Conservation (phyloP, 2,329 filamentous ascomycete species). For the Penicillium sp. region DNA sequence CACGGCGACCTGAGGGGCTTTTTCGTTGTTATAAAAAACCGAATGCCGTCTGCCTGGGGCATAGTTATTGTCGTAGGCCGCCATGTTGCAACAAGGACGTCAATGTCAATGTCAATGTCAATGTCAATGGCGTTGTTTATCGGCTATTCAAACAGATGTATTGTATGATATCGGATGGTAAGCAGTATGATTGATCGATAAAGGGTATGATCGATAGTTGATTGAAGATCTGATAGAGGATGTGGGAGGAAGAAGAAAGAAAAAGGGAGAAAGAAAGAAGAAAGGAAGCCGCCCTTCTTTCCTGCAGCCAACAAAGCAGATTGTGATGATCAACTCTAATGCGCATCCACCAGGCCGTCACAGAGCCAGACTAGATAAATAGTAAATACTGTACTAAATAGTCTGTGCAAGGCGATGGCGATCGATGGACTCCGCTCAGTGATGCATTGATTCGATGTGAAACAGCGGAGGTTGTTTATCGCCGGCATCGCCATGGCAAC, state of each 20-base stretch:
- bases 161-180: neutral
- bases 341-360: neutral
- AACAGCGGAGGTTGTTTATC: constrained; percentile 12
- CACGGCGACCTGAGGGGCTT: constrained; percentile 36
- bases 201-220: neutral
- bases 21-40: constrained; percentile 26
- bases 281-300: constrained; percentile 12
- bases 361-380: too few species aligned
- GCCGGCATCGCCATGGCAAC: constrained; percentile 15
- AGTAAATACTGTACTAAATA: too few species aligned
- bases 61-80: constrained; percentile 31
- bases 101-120: neutral
- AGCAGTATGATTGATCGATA: neutral
- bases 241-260: neutral
- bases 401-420: constrained; percentile 9
- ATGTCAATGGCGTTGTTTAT: neutral
- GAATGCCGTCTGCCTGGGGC: constrained; percentile 58
- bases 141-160: neutral
- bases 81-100: constrained; percentile 6
- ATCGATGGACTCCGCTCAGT: constrained; percentile 7
- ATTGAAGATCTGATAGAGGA: neutral
- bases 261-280: constrained; percentile 18
- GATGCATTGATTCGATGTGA: constrained; percentile 3
- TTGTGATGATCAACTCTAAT: neutral
- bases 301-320: constrained; percentile 4